Base-by-base conservation (phyloP, 352 stramenopile genomes). In the Pythium pectinolyticum region DNA sequence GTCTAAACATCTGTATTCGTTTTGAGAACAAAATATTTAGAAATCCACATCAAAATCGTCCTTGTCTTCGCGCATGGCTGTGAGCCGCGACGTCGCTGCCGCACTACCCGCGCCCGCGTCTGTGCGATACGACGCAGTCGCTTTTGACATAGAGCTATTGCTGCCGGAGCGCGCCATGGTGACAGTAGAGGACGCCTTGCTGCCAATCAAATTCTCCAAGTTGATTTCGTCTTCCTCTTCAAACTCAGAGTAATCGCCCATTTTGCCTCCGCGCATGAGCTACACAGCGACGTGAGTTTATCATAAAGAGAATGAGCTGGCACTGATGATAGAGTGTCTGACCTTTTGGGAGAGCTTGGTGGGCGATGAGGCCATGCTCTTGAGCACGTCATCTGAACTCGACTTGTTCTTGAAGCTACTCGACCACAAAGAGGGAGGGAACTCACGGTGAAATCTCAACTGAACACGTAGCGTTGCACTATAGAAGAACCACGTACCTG, bases 171-270 rank as follows among this genome's bases (percentile, higher is more conserved):
- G 32, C 51, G n/a, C n/a, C n/a, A n/a, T n/a, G n/a, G n/a, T n/a
- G n/a, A n/a, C n/a, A n/a, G 70, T 19, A 22, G 51, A 35, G 39
- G 25, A 63, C 15, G 56, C 35, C 24, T 72, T 77, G 49, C 39
- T 70, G 17, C 81, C 80, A n/a, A 90, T 89, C 56, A 92, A 74
- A n/a, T 84, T 89, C 55, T 86, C 75, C 46, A 90, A 54, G 70
- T 94, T 73, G 28, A 90, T 73, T 30, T 88, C 80, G 19, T 91
- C 82, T 48, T 93, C 84, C 41, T 91, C 82, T 46, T 94, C 80
- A 52, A 92, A 92, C 64, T 91, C 81, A 5, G 78, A 91, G 63
- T 89, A 88, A 49, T 92, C 85, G 54, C 75, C 72, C 64, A 92
- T 86, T 56, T 84, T 90, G 24, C 73, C 79, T 10, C 82, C 81